phyloP scores from a whole-genome alignment of 805 yeast genomes.

The Monosporozyma yasuniensis region DNA sequence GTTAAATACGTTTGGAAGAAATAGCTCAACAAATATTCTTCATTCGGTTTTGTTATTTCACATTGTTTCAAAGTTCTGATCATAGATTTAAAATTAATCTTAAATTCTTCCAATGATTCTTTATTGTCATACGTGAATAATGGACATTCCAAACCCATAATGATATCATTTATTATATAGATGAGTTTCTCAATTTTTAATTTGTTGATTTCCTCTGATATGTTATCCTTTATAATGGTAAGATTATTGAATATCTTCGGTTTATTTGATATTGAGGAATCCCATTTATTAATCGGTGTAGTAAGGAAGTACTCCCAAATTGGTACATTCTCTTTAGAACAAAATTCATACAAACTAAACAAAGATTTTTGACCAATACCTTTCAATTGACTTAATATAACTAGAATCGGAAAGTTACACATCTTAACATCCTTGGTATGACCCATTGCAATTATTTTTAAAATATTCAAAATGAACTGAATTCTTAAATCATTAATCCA shows the following conservation, averaged over 20 bases:
- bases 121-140: background rate
- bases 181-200: background rate
- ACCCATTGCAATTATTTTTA: conserved; percentile 31
- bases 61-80: conserved; percentile 30
- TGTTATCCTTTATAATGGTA: conserved; percentile 13
- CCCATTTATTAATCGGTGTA: conserved; percentile 12
- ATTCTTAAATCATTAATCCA: conserved; percentile 40
- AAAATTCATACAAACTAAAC: conserved; percentile 14
- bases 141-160: conserved; percentile 29
- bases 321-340: conserved; percentile 10
- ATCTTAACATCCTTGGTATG: conserved; percentile 4
- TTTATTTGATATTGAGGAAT: conserved; percentile 11
- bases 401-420: conserved; percentile 22
- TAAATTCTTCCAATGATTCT: conserved; percentile 6
- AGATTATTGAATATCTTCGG: conserved; percentile 22
- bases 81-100: conserved; percentile 30
- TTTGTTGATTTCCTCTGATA: background rate
- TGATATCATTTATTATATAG: conserved; percentile 17
- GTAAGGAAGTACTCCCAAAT: conserved; percentile 21
- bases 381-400: conserved; percentile 18
- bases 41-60: conserved; percentile 18
- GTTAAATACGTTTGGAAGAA: conserved; percentile 14
- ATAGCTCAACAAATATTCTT: conserved; percentile 21
- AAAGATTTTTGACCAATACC: conserved; percentile 21
- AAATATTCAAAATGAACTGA: conserved; percentile 38